phyloP scores from a whole-genome alignment of 495 filamentous ascomycete species.

The Pyronema domesticum region DNA sequence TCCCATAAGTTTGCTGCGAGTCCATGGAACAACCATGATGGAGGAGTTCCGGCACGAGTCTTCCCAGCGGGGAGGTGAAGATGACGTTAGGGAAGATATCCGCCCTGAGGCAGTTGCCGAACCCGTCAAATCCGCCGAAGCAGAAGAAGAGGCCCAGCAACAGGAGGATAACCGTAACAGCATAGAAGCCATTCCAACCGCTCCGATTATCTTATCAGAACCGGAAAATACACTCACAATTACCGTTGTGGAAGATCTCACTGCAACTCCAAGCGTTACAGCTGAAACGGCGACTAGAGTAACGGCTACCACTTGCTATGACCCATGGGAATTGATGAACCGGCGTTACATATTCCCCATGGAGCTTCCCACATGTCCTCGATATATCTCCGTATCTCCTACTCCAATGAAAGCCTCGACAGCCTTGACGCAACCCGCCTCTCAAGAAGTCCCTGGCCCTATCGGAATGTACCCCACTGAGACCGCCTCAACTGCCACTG shows the following conservation, averaged over 20 bases:
- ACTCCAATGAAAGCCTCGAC: no score
- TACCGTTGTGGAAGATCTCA: neutral
- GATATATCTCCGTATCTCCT: no score
- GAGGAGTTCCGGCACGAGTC: slow-evolving; percentile 65
- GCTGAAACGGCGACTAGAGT: no score
- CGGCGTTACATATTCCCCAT: neutral
- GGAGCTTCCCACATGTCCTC: no score
- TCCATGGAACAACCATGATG: slow-evolving; percentile 94
- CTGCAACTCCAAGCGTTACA: neutral
- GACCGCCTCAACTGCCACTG: neutral
- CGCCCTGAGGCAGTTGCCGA: slow-evolving; percentile 27
- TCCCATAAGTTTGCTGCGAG: slow-evolving; percentile 70
- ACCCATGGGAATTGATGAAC: neutral
- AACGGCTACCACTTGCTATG: neutral
- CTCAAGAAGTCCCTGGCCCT: neutral
- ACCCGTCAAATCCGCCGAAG: slow-evolving; percentile 7
- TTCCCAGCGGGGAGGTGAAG: slow-evolving; percentile 26
- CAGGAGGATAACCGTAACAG: neutral
- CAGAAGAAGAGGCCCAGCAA: neutral
- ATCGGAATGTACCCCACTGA: neutral
- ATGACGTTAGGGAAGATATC: slow-evolving; percentile 24
- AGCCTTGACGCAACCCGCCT: neutral
- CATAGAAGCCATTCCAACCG: neutral
- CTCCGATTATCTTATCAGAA: neutral
- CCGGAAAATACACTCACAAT: neutral